These are phyloP conservation scores for Piloderma croceum DNA, from an alignment of 768 basidiomycete genomes.

Conservation along the genomic window DNA sequence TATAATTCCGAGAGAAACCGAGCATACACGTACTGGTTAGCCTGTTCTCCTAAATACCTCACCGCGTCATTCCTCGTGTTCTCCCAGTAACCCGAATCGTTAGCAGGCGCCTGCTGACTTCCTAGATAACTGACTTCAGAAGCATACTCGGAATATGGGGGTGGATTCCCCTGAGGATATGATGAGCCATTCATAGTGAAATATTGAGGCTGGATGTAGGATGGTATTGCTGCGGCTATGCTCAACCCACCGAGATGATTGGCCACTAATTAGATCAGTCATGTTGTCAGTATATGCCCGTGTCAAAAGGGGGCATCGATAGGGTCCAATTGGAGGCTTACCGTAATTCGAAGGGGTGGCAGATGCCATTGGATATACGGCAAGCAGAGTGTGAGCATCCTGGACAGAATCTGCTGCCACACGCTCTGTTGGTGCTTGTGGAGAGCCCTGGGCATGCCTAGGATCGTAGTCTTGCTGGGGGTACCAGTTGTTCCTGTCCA, in stretches of 20 bases:
- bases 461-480: too few relatives aligned
- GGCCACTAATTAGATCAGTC: constrained; percentile 42
- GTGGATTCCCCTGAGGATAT: constrained; percentile 36
- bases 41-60: constrained; percentile 51
- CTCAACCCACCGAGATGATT: constrained; percentile 60
- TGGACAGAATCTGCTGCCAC: constrained; percentile 52
- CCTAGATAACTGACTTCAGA: constrained; percentile 54
- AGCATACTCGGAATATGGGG: constrained; percentile 66
- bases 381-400: constrained; percentile 61
- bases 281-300: constrained; percentile 4
- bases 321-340: constrained; percentile 28
- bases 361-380: constrained; percentile 69
- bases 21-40: constrained; percentile 37
- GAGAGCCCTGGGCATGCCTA: too few relatives aligned
- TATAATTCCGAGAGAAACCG: background rate
- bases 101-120: constrained; percentile 36
- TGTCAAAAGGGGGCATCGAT: background rate
- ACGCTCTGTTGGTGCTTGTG: too few relatives aligned
- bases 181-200: constrained; percentile 32
- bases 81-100: constrained; percentile 61
- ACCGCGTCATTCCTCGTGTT: constrained; percentile 55
- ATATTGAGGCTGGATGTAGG: constrained; percentile 56
- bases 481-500: too few relatives aligned
- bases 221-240: constrained; percentile 52
- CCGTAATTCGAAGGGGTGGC: constrained; percentile 76